Evolutionary conservation across 2,329 filamentous ascomycete genomes (phyloP).

Genomic region (Colletotrichum truncatum): DNA sequence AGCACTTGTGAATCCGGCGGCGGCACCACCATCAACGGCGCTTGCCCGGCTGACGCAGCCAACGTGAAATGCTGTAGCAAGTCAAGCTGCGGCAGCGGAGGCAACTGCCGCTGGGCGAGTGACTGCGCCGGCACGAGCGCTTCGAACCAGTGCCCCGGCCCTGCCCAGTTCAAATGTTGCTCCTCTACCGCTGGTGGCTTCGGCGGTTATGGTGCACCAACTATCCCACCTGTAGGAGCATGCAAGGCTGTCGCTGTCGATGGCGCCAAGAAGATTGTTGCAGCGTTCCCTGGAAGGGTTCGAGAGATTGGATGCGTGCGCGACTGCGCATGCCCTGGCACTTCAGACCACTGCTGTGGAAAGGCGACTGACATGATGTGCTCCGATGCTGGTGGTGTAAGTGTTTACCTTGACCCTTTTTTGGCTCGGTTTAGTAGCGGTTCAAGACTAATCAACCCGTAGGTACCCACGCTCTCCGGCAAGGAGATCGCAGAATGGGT

Average conservation of each 20-base stretch:
- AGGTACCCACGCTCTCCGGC: conserved; percentile 48
- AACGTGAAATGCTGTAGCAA: conserved; percentile 54
- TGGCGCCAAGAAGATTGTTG: conserved; percentile 45
- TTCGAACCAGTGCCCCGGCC: conserved; percentile 48
- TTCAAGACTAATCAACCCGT: neutral
- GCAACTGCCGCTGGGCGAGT: conserved; percentile 48
- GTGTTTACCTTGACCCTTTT: conserved; percentile 23
- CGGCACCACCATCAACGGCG: conserved; percentile 46
- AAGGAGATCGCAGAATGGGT: conserved; percentile 57
- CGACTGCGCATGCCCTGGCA: conserved; percentile 42
- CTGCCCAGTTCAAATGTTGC: conserved; percentile 50
- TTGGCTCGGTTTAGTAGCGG: too few relatives aligned
- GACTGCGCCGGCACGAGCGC: conserved; percentile 44
- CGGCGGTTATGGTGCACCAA: conserved; percentile 44
- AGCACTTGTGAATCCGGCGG: conserved; percentile 45
- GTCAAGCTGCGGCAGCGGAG: conserved; percentile 43
- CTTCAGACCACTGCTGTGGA: conserved; percentile 48
- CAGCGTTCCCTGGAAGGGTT: conserved; percentile 44
- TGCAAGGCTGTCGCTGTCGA: conserved; percentile 47
- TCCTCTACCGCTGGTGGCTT: conserved; percentile 40
- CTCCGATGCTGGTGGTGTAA: conserved; percentile 47
- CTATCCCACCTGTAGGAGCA: conserved; percentile 43
- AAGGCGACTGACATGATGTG: conserved; percentile 49
- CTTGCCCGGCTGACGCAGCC: conserved; percentile 47
- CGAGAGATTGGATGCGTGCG: conserved; percentile 45